Conservation (phyloP, 345 rosid species). For the Brassica juncea region DNA sequence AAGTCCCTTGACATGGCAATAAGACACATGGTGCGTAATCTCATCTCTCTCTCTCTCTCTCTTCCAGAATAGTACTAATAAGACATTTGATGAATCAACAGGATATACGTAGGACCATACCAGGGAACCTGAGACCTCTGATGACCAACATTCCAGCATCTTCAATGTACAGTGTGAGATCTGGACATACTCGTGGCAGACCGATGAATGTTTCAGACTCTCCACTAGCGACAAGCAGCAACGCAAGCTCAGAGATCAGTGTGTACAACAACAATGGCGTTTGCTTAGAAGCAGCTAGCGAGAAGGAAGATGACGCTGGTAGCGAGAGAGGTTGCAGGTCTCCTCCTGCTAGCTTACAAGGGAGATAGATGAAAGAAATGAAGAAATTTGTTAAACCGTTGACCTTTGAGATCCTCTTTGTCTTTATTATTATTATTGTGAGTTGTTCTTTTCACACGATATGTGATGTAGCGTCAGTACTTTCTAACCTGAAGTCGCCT, state of each 20-base stretch:
- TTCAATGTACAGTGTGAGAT: slow-evolving; percentile 94
- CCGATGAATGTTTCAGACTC: slow-evolving; percentile 80
- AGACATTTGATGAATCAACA: slow-evolving; percentile 38
- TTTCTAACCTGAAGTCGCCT: slow-evolving; percentile 7
- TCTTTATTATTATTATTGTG: slow-evolving; percentile 32
- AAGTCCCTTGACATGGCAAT: slow-evolving; percentile 98
- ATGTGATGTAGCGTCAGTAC: slow-evolving; percentile 30
- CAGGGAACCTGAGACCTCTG: slow-evolving; percentile 80
- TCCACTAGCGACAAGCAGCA: slow-evolving; percentile 95
- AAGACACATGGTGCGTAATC: slow-evolving; percentile 87
- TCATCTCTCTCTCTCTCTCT: background rate
- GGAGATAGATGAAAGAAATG: slow-evolving; percentile 50
- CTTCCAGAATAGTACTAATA: background rate
- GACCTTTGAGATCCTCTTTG: slow-evolving; percentile 18
- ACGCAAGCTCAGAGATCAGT: slow-evolving; percentile 94
- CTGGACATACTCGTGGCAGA: slow-evolving; percentile 70
- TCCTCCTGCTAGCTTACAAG: slow-evolving; percentile 64
- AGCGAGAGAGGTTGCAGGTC: slow-evolving; percentile 69
- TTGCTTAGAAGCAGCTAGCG: slow-evolving; percentile 59
- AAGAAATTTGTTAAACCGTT: slow-evolving; percentile 28
- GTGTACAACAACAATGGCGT: slow-evolving; percentile 71
- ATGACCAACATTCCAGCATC: slow-evolving; percentile 98
- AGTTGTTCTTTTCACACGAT: slow-evolving; percentile 27
- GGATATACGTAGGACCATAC: slow-evolving; percentile 93
- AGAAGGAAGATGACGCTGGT: slow-evolving; percentile 63